Percentiles rank a stretch among this genome's conserved stretches.
These are phyloP conservation scores for Cryptococcus neoformans DNA, from an alignment of 1,284 basidiomycete genomes.

Conservation along the genomic window DNA sequence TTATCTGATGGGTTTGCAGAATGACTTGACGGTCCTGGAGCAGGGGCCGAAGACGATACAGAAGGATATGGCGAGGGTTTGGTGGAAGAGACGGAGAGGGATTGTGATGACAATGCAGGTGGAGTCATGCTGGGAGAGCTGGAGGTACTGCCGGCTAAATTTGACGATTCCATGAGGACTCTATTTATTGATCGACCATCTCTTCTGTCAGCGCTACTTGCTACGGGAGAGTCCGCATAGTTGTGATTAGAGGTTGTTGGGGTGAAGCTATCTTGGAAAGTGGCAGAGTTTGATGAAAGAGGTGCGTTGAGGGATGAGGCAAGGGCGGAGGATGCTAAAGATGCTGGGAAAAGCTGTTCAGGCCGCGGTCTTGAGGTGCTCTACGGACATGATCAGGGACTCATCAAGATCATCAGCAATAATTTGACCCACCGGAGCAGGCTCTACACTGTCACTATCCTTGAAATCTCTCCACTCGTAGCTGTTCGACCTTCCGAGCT, in stretches of 20 bases:
- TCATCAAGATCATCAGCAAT: too few relatives aligned
- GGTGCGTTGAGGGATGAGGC: constrained; percentile 26
- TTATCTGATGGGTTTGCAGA: constrained; percentile 11
- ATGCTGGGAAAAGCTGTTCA: neutral
- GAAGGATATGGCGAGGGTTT: neutral
- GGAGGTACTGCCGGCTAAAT: constrained; percentile 1
- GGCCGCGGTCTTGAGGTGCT: neutral
- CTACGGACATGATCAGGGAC: neutral
- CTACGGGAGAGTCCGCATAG: constrained; percentile 33
- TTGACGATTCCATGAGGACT: constrained; percentile 14
- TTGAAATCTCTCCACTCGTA: constrained; percentile 20
- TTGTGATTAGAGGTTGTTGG: constrained; percentile 21
- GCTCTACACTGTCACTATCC: constrained; percentile 18
- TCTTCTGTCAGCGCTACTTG: neutral
- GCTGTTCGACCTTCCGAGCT: constrained; percentile 9
- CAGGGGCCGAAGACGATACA: neutral
- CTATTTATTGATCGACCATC: constrained; percentile 14
- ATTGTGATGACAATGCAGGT: neutral
- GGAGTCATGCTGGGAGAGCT: constrained; percentile 8
- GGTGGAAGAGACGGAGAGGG: neutral
- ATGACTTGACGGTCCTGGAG: neutral
- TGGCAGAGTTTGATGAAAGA: constrained; percentile 26
- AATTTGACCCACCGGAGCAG: constrained; percentile 14
- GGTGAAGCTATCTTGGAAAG: constrained; percentile 35
- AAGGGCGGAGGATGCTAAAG: constrained; percentile 25